Conservation (phyloP, 2,329 filamentous ascomycete genomes). For the Colletotrichum trifolii region DNA sequence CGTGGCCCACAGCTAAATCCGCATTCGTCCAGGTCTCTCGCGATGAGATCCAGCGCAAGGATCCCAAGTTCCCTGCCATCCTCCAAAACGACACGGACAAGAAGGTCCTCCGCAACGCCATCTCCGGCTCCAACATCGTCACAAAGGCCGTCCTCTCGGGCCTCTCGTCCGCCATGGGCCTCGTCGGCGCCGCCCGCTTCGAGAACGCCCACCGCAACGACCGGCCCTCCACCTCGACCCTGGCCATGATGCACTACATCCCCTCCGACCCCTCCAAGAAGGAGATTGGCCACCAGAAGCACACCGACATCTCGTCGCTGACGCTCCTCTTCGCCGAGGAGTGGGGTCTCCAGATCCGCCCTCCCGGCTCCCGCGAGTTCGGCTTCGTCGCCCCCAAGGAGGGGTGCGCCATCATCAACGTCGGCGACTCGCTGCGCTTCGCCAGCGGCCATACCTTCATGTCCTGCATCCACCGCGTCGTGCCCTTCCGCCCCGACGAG, state of each 20-base stretch:
- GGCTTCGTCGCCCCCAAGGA: conserved; percentile 63
- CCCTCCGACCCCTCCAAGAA: conserved; percentile 53
- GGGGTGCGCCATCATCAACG: conserved; percentile 66
- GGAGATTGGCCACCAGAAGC: conserved; percentile 65
- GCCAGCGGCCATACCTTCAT: conserved; percentile 63
- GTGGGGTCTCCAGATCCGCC: conserved; percentile 67
- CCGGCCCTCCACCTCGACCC: conserved; percentile 58
- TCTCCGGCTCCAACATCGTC: conserved; percentile 61
- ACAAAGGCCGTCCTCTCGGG: conserved; percentile 61
- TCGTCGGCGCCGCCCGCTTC: conserved; percentile 57
- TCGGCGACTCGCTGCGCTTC: conserved; percentile 69
- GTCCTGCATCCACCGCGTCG: conserved; percentile 68
- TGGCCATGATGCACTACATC: conserved; percentile 68
- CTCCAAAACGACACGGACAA: conserved; percentile 62
- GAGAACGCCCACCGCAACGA: conserved; percentile 64
- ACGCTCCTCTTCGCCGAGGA: conserved; percentile 67
- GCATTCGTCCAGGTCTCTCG: conserved; percentile 49
- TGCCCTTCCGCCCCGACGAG: conserved; percentile 57
- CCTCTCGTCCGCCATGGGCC: conserved; percentile 59
- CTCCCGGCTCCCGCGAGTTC: conserved; percentile 58
- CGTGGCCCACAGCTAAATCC: conserved; percentile 9
- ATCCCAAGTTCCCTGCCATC: conserved; percentile 57
- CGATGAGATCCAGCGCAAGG: conserved; percentile 60
- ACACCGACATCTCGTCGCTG: conserved; percentile 67
- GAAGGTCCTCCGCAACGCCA: conserved; percentile 60